phyloP scores from a whole-genome alignment of 495 filamentous ascomycete species.

The Trichoderma erinaceum region DNA sequence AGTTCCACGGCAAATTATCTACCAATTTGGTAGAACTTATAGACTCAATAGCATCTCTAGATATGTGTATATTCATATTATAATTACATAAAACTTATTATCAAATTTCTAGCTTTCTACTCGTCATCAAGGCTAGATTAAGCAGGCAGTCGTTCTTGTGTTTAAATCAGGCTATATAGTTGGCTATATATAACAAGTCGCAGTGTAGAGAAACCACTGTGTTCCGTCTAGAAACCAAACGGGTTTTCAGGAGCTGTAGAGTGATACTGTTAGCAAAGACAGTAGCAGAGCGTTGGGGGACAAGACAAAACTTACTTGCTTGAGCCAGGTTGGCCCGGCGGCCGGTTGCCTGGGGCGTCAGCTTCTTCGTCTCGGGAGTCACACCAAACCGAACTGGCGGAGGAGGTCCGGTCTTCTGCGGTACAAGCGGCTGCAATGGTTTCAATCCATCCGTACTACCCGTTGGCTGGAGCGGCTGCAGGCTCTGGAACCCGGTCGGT shows the following conservation, averaged over 20 bases:
- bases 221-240: constrained; percentile 15
- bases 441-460: constrained; percentile 16
- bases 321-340: constrained; percentile 80
- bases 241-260: constrained; percentile 15
- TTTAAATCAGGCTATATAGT: constrained; percentile 5
- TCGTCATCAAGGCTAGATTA: constrained; percentile 1
- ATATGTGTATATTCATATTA: neutral
- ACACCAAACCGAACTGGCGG: constrained; percentile 88
- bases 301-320: constrained; percentile 76
- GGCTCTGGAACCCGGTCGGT: constrained; percentile 28
- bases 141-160: constrained; percentile 3
- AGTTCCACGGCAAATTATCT: too few species aligned
- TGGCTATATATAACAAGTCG: neutral
- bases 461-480: constrained; percentile 46
- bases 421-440: constrained; percentile 49
- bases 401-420: constrained; percentile 91
- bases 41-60: too few species aligned
- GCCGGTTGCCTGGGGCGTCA: constrained; percentile 86
- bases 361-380: constrained; percentile 58
- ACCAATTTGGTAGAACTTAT: too few species aligned
- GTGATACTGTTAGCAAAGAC: neutral
- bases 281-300: constrained; percentile 19
- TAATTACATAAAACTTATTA: neutral
- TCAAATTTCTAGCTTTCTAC: neutral
- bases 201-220: neutral